phyloP scores from a whole-genome alignment of 768 basidiomycete species.

The Kwoniella sp. region DNA sequence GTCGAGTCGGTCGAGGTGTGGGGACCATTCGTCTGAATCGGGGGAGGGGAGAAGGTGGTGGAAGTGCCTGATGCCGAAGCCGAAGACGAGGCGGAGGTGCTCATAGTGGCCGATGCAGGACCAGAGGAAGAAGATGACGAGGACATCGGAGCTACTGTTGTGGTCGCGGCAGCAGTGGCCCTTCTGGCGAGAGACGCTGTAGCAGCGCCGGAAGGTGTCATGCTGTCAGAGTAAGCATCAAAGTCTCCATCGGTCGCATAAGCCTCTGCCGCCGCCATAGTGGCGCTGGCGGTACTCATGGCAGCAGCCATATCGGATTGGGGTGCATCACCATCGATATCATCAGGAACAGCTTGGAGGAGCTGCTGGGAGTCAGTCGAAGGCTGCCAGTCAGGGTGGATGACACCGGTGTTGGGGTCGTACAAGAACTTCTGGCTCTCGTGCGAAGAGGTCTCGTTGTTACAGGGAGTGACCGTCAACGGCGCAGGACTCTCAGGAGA shows the following conservation, averaged over 20 bases:
- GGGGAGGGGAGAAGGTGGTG: conserved; percentile 42
- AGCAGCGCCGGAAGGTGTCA: not conserved
- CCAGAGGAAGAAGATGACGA: conserved; percentile 57
- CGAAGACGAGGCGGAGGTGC: conserved; percentile 59
- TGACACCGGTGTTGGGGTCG: conserved; percentile 59
- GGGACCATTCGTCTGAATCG: conserved; percentile 30
- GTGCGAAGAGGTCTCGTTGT: conserved; percentile 47
- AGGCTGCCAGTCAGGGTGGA: conserved; percentile 64
- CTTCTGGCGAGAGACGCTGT: conserved; percentile 19
- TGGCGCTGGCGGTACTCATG: conserved; percentile 55
- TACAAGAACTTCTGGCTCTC: conserved; percentile 68
- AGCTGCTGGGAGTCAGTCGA: conserved; percentile 26
- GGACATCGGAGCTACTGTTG: not conserved
- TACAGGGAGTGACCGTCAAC: conserved; percentile 62
- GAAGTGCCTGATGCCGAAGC: conserved; percentile 51
- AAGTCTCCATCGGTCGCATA: not conserved
- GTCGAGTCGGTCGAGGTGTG: conserved; percentile 29
- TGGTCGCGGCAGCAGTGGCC: conserved; percentile 6
- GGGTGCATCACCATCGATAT: conserved; percentile 20
- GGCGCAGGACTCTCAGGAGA: conserved; percentile 61
- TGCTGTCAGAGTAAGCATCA: not conserved
- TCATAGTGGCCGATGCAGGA: conserved; percentile 55
- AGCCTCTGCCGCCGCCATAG: conserved; percentile 1
- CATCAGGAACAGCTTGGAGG: conserved; percentile 33
- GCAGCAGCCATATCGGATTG: conserved; percentile 60